Evolutionary conservation across 495 filamentous ascomycete species (phyloP).

Genomic region (Aspergillus haitiensis): DNA sequence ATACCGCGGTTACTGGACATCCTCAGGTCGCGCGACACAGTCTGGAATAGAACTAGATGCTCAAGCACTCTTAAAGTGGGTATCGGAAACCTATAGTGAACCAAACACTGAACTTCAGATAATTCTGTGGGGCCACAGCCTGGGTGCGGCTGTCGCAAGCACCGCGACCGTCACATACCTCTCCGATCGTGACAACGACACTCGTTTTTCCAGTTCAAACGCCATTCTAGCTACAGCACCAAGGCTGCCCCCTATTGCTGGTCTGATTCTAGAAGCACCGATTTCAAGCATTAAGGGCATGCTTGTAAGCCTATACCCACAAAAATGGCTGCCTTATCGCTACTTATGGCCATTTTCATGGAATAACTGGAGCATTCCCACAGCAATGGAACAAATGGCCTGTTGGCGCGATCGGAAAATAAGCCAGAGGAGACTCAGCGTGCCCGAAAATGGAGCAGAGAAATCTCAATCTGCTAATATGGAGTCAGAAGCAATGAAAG

Average conservation of each 20-base stretch:
- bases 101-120: constrained; percentile 43
- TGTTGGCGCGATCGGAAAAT: constrained; percentile 16
- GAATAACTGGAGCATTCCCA: constrained; percentile 53
- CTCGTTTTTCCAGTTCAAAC: neutral
- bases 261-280: constrained; percentile 73
- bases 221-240: too few relatives aligned
- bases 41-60: constrained; percentile 65
- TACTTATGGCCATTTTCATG: constrained; percentile 58
- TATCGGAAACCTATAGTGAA: constrained; percentile 36
- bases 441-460: neutral
- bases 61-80: constrained; percentile 58
- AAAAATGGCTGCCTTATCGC: constrained; percentile 78
- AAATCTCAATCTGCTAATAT: too few relatives aligned
- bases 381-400: constrained; percentile 39
- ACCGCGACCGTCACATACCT: constrained; percentile 53
- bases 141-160: constrained; percentile 60
- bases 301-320: constrained; percentile 72
- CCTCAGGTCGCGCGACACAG: constrained; percentile 65
- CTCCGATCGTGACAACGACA: constrained; percentile 23
- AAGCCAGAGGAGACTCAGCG: neutral
- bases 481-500: too few relatives aligned
- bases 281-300: constrained; percentile 72
- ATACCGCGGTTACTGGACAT: constrained; percentile 80
- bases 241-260: constrained; percentile 32
- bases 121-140: constrained; percentile 79